Base-by-base conservation (phyloP, 1,139 yeast genomes). In the Taphrina communis region DNA sequence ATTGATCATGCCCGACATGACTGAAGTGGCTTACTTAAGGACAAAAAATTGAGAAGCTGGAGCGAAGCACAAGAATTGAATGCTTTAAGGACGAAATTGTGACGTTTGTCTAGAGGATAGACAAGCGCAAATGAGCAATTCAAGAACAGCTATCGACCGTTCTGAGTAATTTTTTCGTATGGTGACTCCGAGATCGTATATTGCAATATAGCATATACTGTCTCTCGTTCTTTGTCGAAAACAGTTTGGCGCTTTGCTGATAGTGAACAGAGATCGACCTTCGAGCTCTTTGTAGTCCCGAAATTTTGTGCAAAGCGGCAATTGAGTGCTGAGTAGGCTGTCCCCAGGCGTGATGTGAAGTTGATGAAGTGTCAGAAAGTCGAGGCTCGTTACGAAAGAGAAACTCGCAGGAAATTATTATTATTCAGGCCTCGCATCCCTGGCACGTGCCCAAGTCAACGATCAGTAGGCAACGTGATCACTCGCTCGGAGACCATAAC, bases 1-100 rank as follows among this genome's bases (percentile, higher is more conserved):
- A 81, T 94, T 93, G 78, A 93, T 89, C 76, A 88, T 65, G 41
- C 68, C 83, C 72, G 97, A 89, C 97, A 91, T 91, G 67, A 65
- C 51, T 35, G n/a, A 56, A 56, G 31, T 21, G 4, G 31, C 31
- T 25, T 50, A 50, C 31, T 50, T 36, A 19, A 31, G 58, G 36
- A 31, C 42, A 11, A 35, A 17, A 35, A 53, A 19, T 17, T 2
- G 11, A 2, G 38, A 31, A 42, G 11, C 17, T 21, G 35, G n/a
- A 50, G 36, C 11, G 36, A 2, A 50, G 53, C 53, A 50, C 53
- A 58, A 21, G 9, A 39, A 50, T 39, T 7, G 21, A 12, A 35
- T 41, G 50, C 11, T 8, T 41, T 17, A 8, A 56, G 36, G 19
- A 41, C 6, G 25, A 41, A 38, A 41, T 41, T n/a, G 50, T 17